Base-by-base conservation (phyloP, 2,329 filamentous ascomycete genomes). In the Elsinoe fawcettii region DNA sequence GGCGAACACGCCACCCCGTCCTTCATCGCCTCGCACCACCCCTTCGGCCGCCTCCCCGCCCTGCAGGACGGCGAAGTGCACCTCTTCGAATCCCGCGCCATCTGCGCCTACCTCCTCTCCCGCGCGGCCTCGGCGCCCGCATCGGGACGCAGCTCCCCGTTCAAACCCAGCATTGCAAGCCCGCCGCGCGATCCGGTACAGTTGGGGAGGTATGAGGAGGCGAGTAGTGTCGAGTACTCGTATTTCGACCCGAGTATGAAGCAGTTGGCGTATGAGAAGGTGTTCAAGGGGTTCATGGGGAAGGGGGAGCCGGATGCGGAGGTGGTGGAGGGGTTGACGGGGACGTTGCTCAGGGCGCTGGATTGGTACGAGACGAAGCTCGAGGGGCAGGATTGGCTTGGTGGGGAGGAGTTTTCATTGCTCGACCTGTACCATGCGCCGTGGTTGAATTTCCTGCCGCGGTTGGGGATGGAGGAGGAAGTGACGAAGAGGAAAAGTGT, bases 1-100 rank as follows among this genome's bases (percentile, higher is more conserved):
- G 27, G 25, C 20, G 47, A 34, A 9, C 47, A 51, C 25, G 9
- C 14, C 22, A 3, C 25, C 25, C 47, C 47, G 4, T 16, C 25
- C 16, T 36, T 30, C 47, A 34, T 20, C 14, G 4, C 44, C 25
- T 30, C 25, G 47, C 47, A 34, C 25, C 47, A 51, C 25, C 47
- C 47, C 47, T 53, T 53, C 18, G 49, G 49, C 49, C 27, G 32
- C 27, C 66, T 72, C 6, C 65, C 71, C 2, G 61, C 70, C 34
- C 63, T 71, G 18, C 60, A 64, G 43, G 62, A 66, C 59, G 63
- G 58, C 25, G 63, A 63, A 7, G 63, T 67, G 58, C 62, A 61
- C 23, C 61, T 71, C 53, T 70, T 69, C 60, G 68, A 70, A 51
- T 68, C 66, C 22, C 64, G 62, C 5, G 64, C 65, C 37, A 71